phyloP scores from a whole-genome alignment of 129 eudicot genomes.

The Heracleum sosnowskyi region DNA sequence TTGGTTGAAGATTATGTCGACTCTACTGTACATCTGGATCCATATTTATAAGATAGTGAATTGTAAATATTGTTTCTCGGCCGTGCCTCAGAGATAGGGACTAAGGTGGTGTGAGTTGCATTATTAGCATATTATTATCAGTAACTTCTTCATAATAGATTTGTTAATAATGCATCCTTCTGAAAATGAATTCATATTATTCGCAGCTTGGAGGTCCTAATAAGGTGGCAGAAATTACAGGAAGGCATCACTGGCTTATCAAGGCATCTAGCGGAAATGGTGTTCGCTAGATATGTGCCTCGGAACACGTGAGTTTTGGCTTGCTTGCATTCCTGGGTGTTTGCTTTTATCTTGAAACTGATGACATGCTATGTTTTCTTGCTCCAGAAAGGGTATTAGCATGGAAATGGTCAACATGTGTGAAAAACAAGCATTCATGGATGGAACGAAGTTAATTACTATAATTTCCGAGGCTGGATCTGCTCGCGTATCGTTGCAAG shows the following conservation, averaged over 20 bases:
- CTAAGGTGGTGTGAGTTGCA: not conserved
- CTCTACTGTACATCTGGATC: no score
- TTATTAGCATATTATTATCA: no score
- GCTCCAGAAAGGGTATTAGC: conserved; percentile 74
- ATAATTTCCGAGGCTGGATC: conserved; percentile 98
- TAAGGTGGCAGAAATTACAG: conserved; percentile 95
- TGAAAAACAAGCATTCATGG: conserved; percentile 90
- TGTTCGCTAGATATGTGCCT: conserved; percentile 86
- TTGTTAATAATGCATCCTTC: not conserved
- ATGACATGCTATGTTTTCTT: conserved; percentile 18
- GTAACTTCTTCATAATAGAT: not conserved
- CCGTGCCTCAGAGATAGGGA: no score
- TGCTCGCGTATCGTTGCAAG: conserved; percentile 95
- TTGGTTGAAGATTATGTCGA: no score
- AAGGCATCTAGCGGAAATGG: conserved; percentile 83
- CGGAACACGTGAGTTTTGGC: conserved; percentile 88
- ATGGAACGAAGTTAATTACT: conserved; percentile 80
- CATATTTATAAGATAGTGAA: no score
- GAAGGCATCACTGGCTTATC: conserved; percentile 91
- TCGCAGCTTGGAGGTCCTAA: conserved; percentile 98
- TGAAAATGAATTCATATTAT: not conserved
- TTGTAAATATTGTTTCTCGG: no score
- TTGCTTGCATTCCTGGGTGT: conserved; percentile 12
- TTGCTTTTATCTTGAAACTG: conserved; percentile 7
- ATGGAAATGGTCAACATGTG: conserved; percentile 99